phyloP scores from a whole-genome alignment of 352 stramenopile species.

The Phytophthora citricola region DNA sequence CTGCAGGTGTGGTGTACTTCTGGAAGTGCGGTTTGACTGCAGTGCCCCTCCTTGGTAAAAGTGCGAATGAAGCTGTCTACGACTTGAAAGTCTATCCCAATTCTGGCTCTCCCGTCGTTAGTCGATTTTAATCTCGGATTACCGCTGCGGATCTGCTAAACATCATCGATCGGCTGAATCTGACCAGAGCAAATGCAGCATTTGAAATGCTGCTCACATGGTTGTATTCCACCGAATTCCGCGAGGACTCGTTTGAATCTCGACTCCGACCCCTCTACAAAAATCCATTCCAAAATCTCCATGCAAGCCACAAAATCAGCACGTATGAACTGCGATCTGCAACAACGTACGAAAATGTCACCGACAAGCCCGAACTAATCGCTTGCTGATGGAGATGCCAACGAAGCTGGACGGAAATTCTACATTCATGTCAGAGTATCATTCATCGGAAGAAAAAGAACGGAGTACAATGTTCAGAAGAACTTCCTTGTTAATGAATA shows the following conservation, averaged over 20 bases:
- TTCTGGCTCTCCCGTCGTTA: constrained; percentile 17
- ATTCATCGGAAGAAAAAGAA: too few relatives aligned
- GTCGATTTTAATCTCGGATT: constrained; percentile 18
- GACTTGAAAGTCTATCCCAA: constrained; percentile 14
- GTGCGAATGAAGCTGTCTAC: constrained; percentile 7
- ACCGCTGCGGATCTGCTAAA: constrained; percentile 10
- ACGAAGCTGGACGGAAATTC: too few relatives aligned
- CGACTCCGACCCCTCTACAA: constrained; percentile 1
- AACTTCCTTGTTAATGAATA: too few relatives aligned
- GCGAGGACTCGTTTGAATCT: neutral
- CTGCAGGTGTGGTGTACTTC: constrained; percentile 1
- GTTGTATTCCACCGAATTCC: constrained; percentile 24
- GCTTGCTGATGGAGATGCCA: too few relatives aligned
- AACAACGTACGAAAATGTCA: neutral
- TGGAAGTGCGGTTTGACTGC: constrained; percentile 3
- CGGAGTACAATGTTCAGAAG: too few relatives aligned
- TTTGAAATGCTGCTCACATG: constrained; percentile 4
- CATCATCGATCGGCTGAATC: constrained; percentile 7
- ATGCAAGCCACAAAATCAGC: neutral
- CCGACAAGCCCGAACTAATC: neutral
- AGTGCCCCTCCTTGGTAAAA: constrained; percentile 15
- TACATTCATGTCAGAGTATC: too few relatives aligned
- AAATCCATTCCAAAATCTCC: constrained; percentile 9
- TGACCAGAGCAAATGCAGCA: neutral
- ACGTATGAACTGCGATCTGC: too few relatives aligned